Evolutionary conservation across 2,329 filamentous ascomycete genomes (phyloP), one percentile per base, ranked within the genome.

Genomic region (Grosmannia huntii): DNA sequence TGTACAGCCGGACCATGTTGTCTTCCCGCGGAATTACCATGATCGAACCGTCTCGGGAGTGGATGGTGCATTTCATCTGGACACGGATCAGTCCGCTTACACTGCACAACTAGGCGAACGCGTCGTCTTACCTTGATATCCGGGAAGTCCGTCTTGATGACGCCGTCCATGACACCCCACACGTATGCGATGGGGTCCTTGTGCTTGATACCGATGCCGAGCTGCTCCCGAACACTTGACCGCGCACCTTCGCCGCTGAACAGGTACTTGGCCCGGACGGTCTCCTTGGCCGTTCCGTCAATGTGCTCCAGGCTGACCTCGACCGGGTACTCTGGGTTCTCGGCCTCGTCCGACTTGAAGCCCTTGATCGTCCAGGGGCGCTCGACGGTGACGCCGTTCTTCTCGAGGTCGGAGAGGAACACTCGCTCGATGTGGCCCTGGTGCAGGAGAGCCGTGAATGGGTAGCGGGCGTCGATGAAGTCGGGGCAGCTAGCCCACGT

Each of bases 401-500:
- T 81, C 58, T 78, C 73, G 9, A 89, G 70, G 66, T 89, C 84
- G 12, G 74, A 73, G 60, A 89, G 83, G 62, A 89, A 83, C 48
- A 86, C 82, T 16, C 82, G 76, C 70, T 89, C 86, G 59, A 89
- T 88, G 62, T 81, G 70, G 6, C 86, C 86, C 67, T 89, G 86
- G 65, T 89, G 86, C 14, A 89, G 71, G 2, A 87, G 78, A 1
- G 85, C 84, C 55, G 85, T 87, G 65, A 86, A 86, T 5, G 83
- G 84, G 63, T 86, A 88, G 55, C 86, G 77, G 16, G 85, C 84
- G 57, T 87, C 83, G 59, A 88, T 85, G 71, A 95, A 96, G 63
- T 82, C 84, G 0, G 91, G 91, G 71, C 91, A 96, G 68, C 86
- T 91, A 5, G 90, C 87, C 90, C 90, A 96, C 5, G 83, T 85